Conservation (phyloP, 176 grass and related monocot species). For the Dactylis glomerata region DNA sequence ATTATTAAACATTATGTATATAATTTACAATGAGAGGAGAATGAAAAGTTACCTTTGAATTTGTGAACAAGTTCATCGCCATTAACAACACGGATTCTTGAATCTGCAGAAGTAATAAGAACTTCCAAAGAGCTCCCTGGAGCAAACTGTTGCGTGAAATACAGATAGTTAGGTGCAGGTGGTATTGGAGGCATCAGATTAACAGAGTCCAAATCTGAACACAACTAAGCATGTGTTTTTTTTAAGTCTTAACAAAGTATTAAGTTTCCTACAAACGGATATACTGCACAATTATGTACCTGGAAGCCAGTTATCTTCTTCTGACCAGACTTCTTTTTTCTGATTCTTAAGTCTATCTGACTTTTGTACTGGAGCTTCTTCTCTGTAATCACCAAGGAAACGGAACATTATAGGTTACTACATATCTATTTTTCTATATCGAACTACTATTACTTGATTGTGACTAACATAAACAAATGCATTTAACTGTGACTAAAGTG, state of each 20-base stretch:
- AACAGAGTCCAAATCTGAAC: neutral
- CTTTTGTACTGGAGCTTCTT: slow-evolving; percentile 84
- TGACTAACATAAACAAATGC: neutral
- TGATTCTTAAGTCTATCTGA: slow-evolving; percentile 77
- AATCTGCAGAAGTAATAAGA: slow-evolving; percentile 96
- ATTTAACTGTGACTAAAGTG: neutral
- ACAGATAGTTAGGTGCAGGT: slow-evolving; percentile 15
- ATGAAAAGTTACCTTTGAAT: slow-evolving; percentile 74
- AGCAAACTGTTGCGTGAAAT: slow-evolving; percentile 65
- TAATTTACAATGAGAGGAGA: neutral
- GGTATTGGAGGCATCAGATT: neutral
- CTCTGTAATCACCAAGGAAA: slow-evolving; percentile 50
- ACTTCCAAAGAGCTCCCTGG: slow-evolving; percentile 92
- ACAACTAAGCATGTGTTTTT: neutral
- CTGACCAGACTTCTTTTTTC: slow-evolving; percentile 87
- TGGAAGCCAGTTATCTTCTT: slow-evolving; percentile 99
- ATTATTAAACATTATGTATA: neutral
- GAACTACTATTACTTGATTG: neutral
- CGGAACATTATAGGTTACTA: neutral
- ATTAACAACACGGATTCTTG: slow-evolving; percentile 97
- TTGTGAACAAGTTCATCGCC: slow-evolving; percentile 89
- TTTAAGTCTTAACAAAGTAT: neutral
- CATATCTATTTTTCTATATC: neutral
- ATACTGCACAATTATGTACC: slow-evolving; percentile 37
- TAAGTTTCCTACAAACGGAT: neutral